A percentile compares a stretch with the other conserved stretches of the same genome.
phyloP scores from a whole-genome alignment of 78 protist species.

The Dictyostelium firmibasis region DNA sequence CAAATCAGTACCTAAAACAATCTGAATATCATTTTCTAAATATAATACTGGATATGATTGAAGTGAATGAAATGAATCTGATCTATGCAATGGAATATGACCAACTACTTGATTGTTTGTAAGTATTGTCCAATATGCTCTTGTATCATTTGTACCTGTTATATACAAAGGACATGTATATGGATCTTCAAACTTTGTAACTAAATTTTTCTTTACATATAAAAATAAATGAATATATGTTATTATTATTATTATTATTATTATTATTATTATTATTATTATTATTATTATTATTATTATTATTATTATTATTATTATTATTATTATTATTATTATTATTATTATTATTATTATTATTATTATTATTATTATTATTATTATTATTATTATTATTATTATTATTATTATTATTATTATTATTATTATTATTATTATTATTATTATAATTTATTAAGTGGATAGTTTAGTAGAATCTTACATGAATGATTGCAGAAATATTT shows the following conservation, averaged over 20 bases:
- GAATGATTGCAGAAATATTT: slow-evolving; percentile 11
- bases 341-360: too few relatives aligned
- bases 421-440: too few relatives aligned
- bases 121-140: slow-evolving; percentile 52
- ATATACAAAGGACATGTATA: slow-evolving; percentile 56
- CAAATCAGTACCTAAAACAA: slow-evolving; percentile 57
- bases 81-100: slow-evolving; percentile 63
- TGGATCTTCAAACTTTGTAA: slow-evolving; percentile 56
- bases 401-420: too few relatives aligned
- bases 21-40: slow-evolving; percentile 53
- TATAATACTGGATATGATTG: slow-evolving; percentile 55
- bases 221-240: not conserved
- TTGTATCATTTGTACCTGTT: slow-evolving; percentile 48
- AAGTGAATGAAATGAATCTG: slow-evolving; percentile 55
- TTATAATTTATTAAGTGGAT: too few relatives aligned
- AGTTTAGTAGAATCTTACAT: not conserved
- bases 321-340: too few relatives aligned
- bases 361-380: too few relatives aligned
- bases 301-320: too few relatives aligned
- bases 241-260: too few relatives aligned
- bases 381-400: too few relatives aligned
- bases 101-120: not conserved
- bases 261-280: too few relatives aligned
- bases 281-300: too few relatives aligned
- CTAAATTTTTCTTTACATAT: slow-evolving; percentile 1